Evolutionary conservation across 306 rosid species (phyloP).

Genomic region (Hippophae rhamnoides): DNA sequence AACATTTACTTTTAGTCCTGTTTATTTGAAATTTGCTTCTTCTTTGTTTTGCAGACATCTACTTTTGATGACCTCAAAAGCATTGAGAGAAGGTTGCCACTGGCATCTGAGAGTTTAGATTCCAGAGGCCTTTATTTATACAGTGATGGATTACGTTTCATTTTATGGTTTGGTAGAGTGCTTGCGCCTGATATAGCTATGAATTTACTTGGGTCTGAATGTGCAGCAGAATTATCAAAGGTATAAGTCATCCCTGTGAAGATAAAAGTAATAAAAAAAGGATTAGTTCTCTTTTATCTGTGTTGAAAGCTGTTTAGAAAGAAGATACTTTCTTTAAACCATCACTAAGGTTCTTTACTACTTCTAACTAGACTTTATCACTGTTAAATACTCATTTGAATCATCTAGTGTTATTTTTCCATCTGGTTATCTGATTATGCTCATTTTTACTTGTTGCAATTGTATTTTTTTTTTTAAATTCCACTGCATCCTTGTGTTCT

Average conservation of each 20-base stretch:
- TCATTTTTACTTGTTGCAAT: background rate
- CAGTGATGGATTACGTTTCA: conserved; percentile 76
- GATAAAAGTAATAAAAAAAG: background rate
- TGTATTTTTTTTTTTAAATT: conserved; percentile 1
- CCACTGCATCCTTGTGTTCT: conserved; percentile 15
- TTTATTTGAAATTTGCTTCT: conserved; percentile 10
- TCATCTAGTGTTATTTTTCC: no score
- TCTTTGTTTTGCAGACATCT: conserved; percentile 38
- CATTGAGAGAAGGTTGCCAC: conserved; percentile 65
- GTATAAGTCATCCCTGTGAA: conserved; percentile 31
- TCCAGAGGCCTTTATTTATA: conserved; percentile 75
- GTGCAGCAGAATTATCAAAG: conserved; percentile 93
- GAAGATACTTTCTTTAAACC: background rate
- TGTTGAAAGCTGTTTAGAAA: background rate
- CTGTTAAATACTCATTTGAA: no score
- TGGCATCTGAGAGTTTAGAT: conserved; percentile 76
- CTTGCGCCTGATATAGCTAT: conserved; percentile 89
- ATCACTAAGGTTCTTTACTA: no score
- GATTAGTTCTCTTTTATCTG: background rate
- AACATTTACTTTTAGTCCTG: conserved; percentile 2
- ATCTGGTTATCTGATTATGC: no score
- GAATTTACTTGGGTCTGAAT: conserved; percentile 80
- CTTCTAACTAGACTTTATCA: no score
- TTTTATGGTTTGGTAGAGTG: conserved; percentile 86
- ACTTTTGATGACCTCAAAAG: conserved; percentile 39